These are phyloP conservation scores for Stephanodiscus minutulus DNA, from an alignment of 108 stramenopile genomes.

Conservation along the genomic window DNA sequence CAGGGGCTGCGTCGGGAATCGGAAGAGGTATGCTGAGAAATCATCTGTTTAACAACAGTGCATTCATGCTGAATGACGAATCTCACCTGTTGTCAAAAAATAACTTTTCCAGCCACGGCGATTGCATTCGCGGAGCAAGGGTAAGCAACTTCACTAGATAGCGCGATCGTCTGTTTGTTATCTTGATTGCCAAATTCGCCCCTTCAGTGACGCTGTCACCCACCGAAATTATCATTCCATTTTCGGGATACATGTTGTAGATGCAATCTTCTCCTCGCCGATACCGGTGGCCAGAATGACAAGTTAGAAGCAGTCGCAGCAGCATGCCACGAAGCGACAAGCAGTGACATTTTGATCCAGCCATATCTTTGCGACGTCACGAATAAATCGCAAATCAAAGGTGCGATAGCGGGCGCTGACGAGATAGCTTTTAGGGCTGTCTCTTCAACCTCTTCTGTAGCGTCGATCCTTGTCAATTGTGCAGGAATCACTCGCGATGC, in stretches of 20 bases:
- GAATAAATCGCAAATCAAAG: slow-evolving; percentile 49
- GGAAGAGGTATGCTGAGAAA: slow-evolving; percentile 35
- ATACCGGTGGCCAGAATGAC: slow-evolving; percentile 23
- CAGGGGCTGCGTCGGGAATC: slow-evolving; percentile 85
- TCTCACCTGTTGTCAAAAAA: neutral
- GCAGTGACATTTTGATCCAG: slow-evolving; percentile 15
- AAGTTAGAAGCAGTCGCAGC: slow-evolving; percentile 27
- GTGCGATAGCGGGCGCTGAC: slow-evolving; percentile 43
- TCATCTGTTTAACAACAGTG: neutral
- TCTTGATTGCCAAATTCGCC: too few species aligned
- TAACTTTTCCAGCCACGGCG: slow-evolving; percentile 7
- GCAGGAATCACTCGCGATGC: slow-evolving; percentile 81
- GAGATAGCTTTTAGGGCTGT: slow-evolving; percentile 33
- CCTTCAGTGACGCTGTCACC: neutral
- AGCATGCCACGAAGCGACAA: slow-evolving; percentile 27
- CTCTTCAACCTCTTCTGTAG: slow-evolving; percentile 21
- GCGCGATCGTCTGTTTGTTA: too few species aligned
- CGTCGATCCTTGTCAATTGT: slow-evolving; percentile 73
- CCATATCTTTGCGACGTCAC: slow-evolving; percentile 58
- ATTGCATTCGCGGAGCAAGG: slow-evolving; percentile 28
- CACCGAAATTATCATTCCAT: slow-evolving; percentile 2
- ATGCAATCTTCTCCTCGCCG: slow-evolving; percentile 44
- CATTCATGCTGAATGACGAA: neutral
- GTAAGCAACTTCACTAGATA: neutral
- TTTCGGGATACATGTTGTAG: neutral